Evolutionary conservation across 495 filamentous ascomycete species (phyloP).

Genomic region (Talaromyces ruber): DNA sequence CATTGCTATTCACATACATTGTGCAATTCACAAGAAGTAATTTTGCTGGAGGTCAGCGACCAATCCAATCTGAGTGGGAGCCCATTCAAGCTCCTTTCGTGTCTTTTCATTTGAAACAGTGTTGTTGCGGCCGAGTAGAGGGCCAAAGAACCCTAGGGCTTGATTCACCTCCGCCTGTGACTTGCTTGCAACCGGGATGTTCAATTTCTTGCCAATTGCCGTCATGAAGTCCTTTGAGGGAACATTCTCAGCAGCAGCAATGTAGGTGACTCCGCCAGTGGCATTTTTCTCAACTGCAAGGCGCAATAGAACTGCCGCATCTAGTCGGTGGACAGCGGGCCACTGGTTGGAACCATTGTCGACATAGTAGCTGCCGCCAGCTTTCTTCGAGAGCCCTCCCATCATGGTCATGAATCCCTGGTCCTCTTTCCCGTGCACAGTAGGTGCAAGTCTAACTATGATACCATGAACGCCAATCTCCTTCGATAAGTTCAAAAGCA

Average conservation of each 20-base stretch:
- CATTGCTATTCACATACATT: neutral
- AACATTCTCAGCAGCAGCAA: slow-evolving; percentile 17
- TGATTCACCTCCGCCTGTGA: slow-evolving; percentile 13
- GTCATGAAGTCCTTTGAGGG: slow-evolving; percentile 18
- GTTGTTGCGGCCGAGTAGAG: slow-evolving; percentile 18
- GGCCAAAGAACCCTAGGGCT: slow-evolving; percentile 17
- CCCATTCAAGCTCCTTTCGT: slow-evolving; percentile 24
- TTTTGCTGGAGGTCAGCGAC: slow-evolving; percentile 11
- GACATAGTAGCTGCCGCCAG: slow-evolving; percentile 16
- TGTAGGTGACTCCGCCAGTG: slow-evolving; percentile 19
- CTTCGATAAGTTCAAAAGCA: slow-evolving; percentile 14
- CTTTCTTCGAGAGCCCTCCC: slow-evolving; percentile 11
- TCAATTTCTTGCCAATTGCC: slow-evolving; percentile 16
- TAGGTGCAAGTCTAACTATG: slow-evolving; percentile 29
- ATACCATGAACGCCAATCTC: slow-evolving; percentile 20
- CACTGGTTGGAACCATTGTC: slow-evolving; percentile 11
- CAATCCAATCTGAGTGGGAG: slow-evolving; percentile 15
- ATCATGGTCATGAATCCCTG: slow-evolving; percentile 21
- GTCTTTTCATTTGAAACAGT: slow-evolving; percentile 24
- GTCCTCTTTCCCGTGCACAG: slow-evolving; percentile 32
- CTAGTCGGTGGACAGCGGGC: slow-evolving; percentile 30
- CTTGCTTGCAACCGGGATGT: slow-evolving; percentile 15
- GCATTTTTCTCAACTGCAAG: slow-evolving; percentile 20
- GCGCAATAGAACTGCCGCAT: slow-evolving; percentile 29
- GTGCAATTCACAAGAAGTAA: neutral